A percentile compares a stretch with the other conserved stretches of the same genome.
These are phyloP conservation scores for Chlamydomonas asymmetrica DNA, from an alignment of 139 green algal species.

Conservation along the genomic window DNA sequence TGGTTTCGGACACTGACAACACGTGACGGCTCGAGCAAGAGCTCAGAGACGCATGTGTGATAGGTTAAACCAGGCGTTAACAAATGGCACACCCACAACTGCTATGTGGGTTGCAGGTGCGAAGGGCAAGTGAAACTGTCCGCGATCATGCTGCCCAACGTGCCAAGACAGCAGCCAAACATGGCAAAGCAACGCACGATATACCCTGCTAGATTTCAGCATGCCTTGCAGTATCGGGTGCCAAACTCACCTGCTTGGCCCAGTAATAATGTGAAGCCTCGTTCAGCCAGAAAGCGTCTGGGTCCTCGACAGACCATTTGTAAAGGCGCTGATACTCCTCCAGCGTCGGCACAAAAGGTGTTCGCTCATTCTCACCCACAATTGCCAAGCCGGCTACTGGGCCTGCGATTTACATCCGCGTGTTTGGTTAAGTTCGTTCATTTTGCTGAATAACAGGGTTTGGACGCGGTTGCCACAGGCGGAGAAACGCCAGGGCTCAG, in stretches of 20 bases:
- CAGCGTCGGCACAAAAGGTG: constrained; percentile 7
- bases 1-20: too few relatives aligned
- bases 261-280: constrained; percentile 84
- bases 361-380: neutral
- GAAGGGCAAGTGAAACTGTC: too few relatives aligned
- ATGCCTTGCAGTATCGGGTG: neutral
- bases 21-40: too few relatives aligned
- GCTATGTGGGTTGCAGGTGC: neutral
- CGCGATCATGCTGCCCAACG: too few relatives aligned
- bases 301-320: constrained; percentile 44
- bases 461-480: neutral
- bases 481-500: neutral
- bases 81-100: neutral
- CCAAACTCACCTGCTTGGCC: constrained; percentile 55
- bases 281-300: constrained; percentile 86
- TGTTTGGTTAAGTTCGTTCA: too few relatives aligned
- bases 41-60: neutral
- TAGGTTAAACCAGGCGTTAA: neutral
- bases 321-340: constrained; percentile 85
- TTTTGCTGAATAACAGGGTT: neutral
- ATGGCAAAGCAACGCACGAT: neutral
- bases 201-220: neutral
- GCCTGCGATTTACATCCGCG: too few relatives aligned
- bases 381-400: neutral
- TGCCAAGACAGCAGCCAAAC: neutral